Percentiles rank a stretch among this genome's conserved stretches.
These are phyloP conservation scores for Diaporthe citri DNA, from an alignment of 2,329 filamentous ascomycete species.

Conservation along the genomic window DNA sequence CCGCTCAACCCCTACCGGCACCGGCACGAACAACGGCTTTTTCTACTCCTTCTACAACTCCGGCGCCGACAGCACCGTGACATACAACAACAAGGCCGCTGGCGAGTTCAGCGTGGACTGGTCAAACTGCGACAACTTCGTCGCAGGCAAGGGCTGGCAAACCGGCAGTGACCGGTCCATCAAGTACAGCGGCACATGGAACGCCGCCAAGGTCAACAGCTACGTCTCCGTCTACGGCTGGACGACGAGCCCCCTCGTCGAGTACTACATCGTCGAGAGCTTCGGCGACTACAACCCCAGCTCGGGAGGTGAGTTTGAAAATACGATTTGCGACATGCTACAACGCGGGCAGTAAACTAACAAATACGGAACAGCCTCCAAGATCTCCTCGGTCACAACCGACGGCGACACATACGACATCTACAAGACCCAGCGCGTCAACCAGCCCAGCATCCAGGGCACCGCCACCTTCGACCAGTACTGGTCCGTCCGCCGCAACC, in stretches of 20 bases:
- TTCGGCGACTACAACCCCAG: slow-evolving; percentile 43
- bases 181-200: slow-evolving; percentile 48
- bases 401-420: slow-evolving; percentile 43
- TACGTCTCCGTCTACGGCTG: slow-evolving; percentile 52
- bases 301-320: slow-evolving; percentile 34
- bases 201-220: slow-evolving; percentile 46
- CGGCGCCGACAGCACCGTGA: slow-evolving; percentile 50
- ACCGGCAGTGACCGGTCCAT: slow-evolving; percentile 55
- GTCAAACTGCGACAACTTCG: slow-evolving; percentile 63
- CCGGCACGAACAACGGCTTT: slow-evolving; percentile 54
- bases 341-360: background rate
- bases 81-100: slow-evolving; percentile 55
- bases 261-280: slow-evolving; percentile 47
- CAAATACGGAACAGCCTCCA: background rate
- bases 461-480: slow-evolving; percentile 58
- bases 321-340: too few relatives aligned
- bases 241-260: slow-evolving; percentile 49
- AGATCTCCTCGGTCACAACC: slow-evolving; percentile 42
- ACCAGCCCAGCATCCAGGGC: slow-evolving; percentile 54
- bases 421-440: slow-evolving; percentile 44
- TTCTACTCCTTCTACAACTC: slow-evolving; percentile 62
- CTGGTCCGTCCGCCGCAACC: slow-evolving; percentile 57
- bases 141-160: slow-evolving; percentile 70
- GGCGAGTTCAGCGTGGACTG: slow-evolving; percentile 58
- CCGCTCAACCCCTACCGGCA: slow-evolving; percentile 48